These are phyloP conservation scores for Eutrema yunnanense DNA, from an alignment of 345 rosid genomes.

Conservation along the genomic window DNA sequence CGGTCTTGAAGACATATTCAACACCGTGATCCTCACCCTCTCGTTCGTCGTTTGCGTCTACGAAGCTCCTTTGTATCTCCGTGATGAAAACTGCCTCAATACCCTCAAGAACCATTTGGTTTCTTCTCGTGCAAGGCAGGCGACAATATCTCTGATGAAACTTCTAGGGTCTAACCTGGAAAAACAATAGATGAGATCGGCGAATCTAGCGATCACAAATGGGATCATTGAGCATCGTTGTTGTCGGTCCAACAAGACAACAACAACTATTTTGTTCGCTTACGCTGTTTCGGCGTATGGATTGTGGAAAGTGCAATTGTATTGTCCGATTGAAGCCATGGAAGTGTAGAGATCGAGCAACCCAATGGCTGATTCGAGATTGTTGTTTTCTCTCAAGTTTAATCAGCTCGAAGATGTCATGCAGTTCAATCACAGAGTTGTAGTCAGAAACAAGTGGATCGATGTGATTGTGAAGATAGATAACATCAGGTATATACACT, in stretches of 20 bases:
- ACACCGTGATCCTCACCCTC: conserved; percentile 53
- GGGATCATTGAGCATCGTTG: conserved; percentile 52
- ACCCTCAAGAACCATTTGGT: conserved; percentile 45
- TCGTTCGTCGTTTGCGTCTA: conserved; percentile 56
- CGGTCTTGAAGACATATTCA: conserved; percentile 45
- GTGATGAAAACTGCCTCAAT: conserved; percentile 47
- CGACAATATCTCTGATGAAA: conserved; percentile 47
- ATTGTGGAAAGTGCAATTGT: conserved; percentile 78
- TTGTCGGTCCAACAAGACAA: not conserved
- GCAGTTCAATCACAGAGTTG: conserved; percentile 59
- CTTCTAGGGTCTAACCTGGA: conserved; percentile 70
- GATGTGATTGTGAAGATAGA: conserved; percentile 56
- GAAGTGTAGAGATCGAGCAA: conserved; percentile 50
- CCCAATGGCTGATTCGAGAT: conserved; percentile 42
- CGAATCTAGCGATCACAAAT: conserved; percentile 70
- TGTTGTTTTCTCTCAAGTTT: conserved; percentile 65
- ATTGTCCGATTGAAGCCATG: conserved; percentile 86
- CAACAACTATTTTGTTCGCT: conserved; percentile 55
- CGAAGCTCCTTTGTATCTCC: conserved; percentile 66
- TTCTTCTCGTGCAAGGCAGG: conserved; percentile 32
- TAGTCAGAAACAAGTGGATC: conserved; percentile 50
- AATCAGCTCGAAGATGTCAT: conserved; percentile 88
- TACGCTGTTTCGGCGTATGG: conserved; percentile 55
- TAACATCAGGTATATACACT: conserved; percentile 47
- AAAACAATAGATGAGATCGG: conserved; percentile 81